These are phyloP conservation scores for Lentinula novae-zelandiae DNA, from an alignment of 1,284 basidiomycete species.

Conservation along the genomic window DNA sequence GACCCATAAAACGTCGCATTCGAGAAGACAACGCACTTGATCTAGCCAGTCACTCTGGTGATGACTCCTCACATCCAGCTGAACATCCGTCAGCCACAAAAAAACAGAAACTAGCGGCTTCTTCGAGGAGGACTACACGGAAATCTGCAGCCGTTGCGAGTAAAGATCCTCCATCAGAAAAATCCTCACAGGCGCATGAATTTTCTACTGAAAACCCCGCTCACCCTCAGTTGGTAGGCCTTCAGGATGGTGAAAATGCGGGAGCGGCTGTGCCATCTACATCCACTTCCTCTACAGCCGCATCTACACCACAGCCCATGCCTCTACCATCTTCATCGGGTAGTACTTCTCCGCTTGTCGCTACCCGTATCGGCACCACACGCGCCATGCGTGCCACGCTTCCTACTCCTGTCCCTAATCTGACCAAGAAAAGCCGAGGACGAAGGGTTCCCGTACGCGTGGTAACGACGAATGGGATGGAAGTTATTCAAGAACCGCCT, in stretches of 20 bases:
- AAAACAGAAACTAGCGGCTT: background rate
- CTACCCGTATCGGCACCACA: conserved; percentile 10
- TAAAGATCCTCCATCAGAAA: background rate
- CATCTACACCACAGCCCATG: background rate
- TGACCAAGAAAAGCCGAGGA: conserved; percentile 72
- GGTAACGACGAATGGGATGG: background rate
- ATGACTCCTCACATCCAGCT: background rate
- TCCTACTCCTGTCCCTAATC: conserved; percentile 67
- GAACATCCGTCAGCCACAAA: background rate
- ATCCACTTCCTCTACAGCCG: background rate
- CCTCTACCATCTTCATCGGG: background rate
- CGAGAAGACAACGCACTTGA: conserved; percentile 3
- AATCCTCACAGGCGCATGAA: background rate
- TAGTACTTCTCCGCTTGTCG: background rate
- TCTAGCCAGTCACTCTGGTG: background rate
- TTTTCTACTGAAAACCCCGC: background rate
- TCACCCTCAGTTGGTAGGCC: background rate
- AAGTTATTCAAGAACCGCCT: conserved; percentile 38
- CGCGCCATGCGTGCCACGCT: conserved; percentile 21
- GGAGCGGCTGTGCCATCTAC: background rate
- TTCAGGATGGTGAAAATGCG: background rate
- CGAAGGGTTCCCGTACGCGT: conserved; percentile 50
- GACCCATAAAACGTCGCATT: conserved; percentile 8
- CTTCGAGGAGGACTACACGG: background rate
- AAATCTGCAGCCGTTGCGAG: background rate